Evolutionary conservation across 192 early-diverging fungal species (phyloP).

Genomic region (Podila clonocystis): DNA sequence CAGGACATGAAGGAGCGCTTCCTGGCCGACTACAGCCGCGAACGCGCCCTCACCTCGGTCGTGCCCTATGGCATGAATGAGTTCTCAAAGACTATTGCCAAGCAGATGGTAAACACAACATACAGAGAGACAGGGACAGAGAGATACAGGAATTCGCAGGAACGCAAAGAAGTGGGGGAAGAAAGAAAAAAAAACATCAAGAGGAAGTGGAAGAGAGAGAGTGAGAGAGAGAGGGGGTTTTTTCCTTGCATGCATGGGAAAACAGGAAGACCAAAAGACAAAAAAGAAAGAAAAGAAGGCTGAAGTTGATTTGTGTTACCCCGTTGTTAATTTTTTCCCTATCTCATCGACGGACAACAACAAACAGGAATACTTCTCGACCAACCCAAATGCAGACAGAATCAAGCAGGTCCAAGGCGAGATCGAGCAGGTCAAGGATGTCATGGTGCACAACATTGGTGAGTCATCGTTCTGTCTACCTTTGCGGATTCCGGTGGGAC

Average conservation of each 20-base stretch:
- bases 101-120: constrained; percentile 75
- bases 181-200: neutral
- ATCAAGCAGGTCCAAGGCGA: constrained; percentile 87
- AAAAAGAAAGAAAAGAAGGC: neutral
- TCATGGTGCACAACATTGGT: constrained; percentile 95
- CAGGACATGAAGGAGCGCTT: constrained; percentile 82
- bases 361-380: constrained; percentile 74
- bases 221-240: neutral
- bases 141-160: neutral
- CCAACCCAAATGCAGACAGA: constrained; percentile 75
- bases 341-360: neutral
- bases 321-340: neutral
- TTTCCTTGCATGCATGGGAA: neutral
- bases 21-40: constrained; percentile 62
- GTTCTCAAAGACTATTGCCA: constrained; percentile 81
- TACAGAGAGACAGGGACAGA: neutral
- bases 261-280: neutral
- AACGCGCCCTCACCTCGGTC: constrained; percentile 61
- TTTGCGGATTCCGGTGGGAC: no score
- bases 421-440: constrained; percentile 93
- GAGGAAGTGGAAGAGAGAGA: neutral
- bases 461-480: constrained; percentile 4
- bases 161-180: neutral
- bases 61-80: constrained; percentile 81
- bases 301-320: no score